These are phyloP conservation scores for Phoenix dactylifera DNA, from an alignment of 176 grass and related monocot genomes.

Conservation along the genomic window DNA sequence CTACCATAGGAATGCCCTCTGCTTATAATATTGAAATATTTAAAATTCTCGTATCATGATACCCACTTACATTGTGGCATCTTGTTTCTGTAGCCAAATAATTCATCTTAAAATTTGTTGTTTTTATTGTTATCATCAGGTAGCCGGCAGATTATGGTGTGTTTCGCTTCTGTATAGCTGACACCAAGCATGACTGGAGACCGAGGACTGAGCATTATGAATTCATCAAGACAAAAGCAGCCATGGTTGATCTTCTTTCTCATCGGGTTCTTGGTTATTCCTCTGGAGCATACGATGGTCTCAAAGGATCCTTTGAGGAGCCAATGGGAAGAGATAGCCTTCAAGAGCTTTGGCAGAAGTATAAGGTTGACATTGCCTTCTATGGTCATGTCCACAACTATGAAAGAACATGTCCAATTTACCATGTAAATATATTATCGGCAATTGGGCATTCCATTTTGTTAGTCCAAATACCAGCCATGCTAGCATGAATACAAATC, in stretches of 20 bases:
- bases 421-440: constrained; percentile 8
- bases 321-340: constrained; percentile 81
- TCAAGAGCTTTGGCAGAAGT: constrained; percentile 75
- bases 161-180: constrained; percentile 77
- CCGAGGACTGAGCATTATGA: constrained; percentile 70
- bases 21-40: too few species aligned
- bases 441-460: too few species aligned
- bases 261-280: constrained; percentile 84
- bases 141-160: constrained; percentile 63
- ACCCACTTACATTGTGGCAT: too few species aligned
- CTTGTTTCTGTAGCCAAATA: too few species aligned
- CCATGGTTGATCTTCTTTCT: constrained; percentile 86
- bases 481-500: too few species aligned
- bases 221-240: constrained; percentile 84
- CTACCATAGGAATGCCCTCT: too few species aligned
- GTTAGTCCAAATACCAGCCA: too few species aligned
- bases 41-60: too few species aligned
- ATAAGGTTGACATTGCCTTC: constrained; percentile 68
- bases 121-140: constrained; percentile 11
- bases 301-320: constrained; percentile 66
- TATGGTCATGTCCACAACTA: constrained; percentile 71
- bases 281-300: constrained; percentile 31
- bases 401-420: constrained; percentile 84
- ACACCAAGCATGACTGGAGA: constrained; percentile 71
- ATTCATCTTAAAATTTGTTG: too few species aligned